Conservation (phyloP, 768 basidiomycete genomes). For the Lentinula detonsa region DNA sequence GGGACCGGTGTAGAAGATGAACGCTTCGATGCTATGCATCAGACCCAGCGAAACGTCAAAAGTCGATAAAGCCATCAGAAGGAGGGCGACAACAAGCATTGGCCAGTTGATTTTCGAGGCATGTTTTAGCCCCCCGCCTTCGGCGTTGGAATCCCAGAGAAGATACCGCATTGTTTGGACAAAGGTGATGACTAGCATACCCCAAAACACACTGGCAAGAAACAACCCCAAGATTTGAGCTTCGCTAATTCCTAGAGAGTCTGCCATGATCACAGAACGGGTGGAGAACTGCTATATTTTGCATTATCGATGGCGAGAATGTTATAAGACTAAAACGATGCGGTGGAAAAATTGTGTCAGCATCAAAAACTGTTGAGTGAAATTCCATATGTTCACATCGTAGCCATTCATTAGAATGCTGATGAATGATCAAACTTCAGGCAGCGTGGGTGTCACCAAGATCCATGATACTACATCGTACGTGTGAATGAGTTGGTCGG, state of each 20-base stretch:
- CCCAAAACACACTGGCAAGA: constrained; percentile 1
- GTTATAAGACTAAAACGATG: background rate
- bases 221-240: constrained; percentile 5
- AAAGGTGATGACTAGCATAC: constrained; percentile 1
- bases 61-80: constrained; percentile 6
- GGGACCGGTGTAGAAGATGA: constrained; percentile 9
- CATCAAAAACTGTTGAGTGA: background rate
- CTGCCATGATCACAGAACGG: background rate
- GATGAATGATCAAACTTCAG: background rate
- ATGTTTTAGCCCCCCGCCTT: background rate
- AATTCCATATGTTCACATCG: background rate
- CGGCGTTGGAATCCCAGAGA: background rate
- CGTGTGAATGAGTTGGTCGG: background rate
- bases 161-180: background rate
- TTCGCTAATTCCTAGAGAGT: constrained; percentile 1
- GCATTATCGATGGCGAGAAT: background rate
- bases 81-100: constrained; percentile 8
- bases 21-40: constrained; percentile 10
- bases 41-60: constrained; percentile 8
- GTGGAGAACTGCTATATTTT: background rate
- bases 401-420: background rate
- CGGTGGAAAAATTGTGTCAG: background rate
- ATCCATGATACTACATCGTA: background rate
- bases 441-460: background rate
- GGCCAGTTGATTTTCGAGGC: constrained; percentile 8